These are phyloP conservation scores for Saccharomycopsis sp. DNA, from an alignment of 805 yeast genomes.

Conservation along the genomic window DNA sequence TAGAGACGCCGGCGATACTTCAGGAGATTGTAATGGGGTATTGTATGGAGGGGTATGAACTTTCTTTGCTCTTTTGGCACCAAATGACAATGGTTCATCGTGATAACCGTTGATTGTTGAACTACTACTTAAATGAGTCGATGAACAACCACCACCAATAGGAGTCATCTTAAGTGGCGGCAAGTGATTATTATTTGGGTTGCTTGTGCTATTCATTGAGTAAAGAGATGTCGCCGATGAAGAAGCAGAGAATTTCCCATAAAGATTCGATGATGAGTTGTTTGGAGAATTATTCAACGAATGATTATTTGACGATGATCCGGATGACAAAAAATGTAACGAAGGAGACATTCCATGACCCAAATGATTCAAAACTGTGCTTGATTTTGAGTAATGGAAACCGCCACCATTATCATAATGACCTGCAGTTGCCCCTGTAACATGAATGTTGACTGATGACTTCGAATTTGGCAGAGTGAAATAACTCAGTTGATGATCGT, in stretches of 20 bases:
- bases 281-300: conserved; percentile 36
- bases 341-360: background rate
- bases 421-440: background rate
- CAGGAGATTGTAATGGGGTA: conserved; percentile 17
- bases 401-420: background rate
- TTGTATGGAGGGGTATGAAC: conserved; percentile 12
- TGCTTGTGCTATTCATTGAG: conserved; percentile 3
- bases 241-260: conserved; percentile 6
- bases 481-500: conserved; percentile 6
- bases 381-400: conserved; percentile 13
- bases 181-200: no score
- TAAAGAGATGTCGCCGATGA: conserved; percentile 16
- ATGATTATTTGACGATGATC: conserved; percentile 35
- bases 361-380: conserved; percentile 4
- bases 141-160: no score
- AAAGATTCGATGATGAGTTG: conserved; percentile 22
- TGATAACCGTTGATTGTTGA: background rate
- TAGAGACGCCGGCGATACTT: conserved; percentile 10
- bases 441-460: conserved; percentile 3
- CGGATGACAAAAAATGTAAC: conserved; percentile 3
- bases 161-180: conserved; percentile 13
- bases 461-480: conserved; percentile 2
- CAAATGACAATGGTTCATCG: conserved; percentile 18
- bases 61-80: conserved; percentile 8
- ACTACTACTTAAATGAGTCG: background rate